Percentiles rank a stretch among this genome's conserved stretches.
phyloP scores from a whole-genome alignment of 2,329 filamentous ascomycete species.

The Leptographium radiaticola region DNA sequence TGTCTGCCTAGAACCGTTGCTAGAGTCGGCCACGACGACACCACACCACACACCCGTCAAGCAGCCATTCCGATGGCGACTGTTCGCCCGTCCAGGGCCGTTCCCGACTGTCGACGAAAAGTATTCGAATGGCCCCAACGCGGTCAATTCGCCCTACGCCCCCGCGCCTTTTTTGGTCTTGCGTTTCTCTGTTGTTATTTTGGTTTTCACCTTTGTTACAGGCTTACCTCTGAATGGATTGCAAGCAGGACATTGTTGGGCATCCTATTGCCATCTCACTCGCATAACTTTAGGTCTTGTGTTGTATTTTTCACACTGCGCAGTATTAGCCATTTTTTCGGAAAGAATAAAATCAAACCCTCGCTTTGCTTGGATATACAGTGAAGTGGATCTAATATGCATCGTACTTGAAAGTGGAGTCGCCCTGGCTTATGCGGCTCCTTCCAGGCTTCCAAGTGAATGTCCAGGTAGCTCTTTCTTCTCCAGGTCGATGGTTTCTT shows the following conservation, averaged over 20 bases:
- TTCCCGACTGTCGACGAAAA: neutral
- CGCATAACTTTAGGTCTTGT: neutral
- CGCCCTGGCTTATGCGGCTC: too few species aligned
- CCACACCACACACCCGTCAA: neutral
- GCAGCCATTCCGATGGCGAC: neutral
- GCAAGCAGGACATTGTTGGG: neutral
- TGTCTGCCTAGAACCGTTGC: neutral
- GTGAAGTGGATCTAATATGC: too few species aligned
- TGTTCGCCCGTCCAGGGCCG: neutral
- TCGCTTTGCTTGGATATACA: too few species aligned
- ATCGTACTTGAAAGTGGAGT: too few species aligned
- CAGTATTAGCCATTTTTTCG: neutral
- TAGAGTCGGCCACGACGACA: neutral
- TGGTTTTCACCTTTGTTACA: neutral
- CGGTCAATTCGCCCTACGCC: too few species aligned
- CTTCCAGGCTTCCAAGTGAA: too few species aligned
- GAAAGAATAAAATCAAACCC: neutral
- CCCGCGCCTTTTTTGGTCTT: neutral
- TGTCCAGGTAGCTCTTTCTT: too few species aligned
- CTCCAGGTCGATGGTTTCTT: too few species aligned
- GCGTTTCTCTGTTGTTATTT: neutral
- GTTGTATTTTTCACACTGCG: neutral
- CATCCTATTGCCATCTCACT: neutral
- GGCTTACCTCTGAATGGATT: neutral
- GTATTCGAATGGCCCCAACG: neutral